Base-by-base conservation (phyloP, 805 yeast genomes). In the Ogataea nitratoaversa region DNA sequence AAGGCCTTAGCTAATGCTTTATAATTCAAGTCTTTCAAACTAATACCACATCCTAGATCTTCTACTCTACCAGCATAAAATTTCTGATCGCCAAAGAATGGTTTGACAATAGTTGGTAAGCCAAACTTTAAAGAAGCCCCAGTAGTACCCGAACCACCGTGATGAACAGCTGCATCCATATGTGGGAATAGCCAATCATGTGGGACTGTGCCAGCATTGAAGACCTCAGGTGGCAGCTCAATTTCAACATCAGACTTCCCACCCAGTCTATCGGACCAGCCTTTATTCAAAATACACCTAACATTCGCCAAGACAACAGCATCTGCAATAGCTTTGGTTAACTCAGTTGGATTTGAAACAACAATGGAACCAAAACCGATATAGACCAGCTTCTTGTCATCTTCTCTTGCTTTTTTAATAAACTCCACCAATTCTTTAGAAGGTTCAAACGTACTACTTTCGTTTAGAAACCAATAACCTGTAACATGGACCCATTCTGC, bases 351-450 rank as follows among this genome's bases (percentile, higher is more conserved):
- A 58, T 91, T 81, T 3, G 81, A 71, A 3, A 91, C 97, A 6
- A 91, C 95, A 59, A 91, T 91, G 0, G 96, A 88, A 0, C 98
- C 98, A 66, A 91, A 91, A 0, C 98, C 98, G 57, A 91, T 84
- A 59, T 91, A 91, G 0, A 89, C 95, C 22, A 91, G 51, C 55
- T 84, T 85, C 59, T 83, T 84, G 1, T 67, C 65, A 36, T 78
- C 81, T 1, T 54, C 53, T 35, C 71, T 66, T 0, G 97, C 96
- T 36, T 65, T 59, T 12, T 64, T 53, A 32, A 91, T 78, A 53
- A 91, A 91, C 6, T 67, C 66, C 0, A 62, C 46, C 30, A 91
- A 62, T 11, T 65, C 78, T 8, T 62, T 49, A 1, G 88, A 84
- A 3, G 96, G 95, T 2, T 63, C 56, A 56, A 76, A 86, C 11